Percentiles rank a stretch among this genome's conserved stretches.
phyloP scores from a whole-genome alignment of 768 basidiomycete genomes.

The Amanita thiersii region DNA sequence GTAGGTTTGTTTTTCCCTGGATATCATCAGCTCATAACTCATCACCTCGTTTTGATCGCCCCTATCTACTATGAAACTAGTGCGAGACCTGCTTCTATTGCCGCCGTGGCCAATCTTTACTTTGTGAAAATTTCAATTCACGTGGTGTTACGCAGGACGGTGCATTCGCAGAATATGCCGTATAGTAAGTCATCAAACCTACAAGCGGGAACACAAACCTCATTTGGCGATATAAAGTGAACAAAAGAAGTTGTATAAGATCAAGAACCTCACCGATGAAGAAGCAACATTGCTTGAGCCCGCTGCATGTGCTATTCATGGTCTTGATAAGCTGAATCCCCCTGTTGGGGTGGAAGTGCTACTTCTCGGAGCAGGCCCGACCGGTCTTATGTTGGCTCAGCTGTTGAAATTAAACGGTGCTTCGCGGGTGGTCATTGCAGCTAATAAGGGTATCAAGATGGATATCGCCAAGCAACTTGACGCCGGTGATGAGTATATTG shows the following conservation, averaged over 20 bases:
- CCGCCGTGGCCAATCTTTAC: slow-evolving; percentile 69
- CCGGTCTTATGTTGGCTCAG: slow-evolving; percentile 77
- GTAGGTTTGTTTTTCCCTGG: slow-evolving; percentile 40
- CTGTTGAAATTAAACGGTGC: slow-evolving; percentile 85
- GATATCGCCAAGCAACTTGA: slow-evolving; percentile 74
- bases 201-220: background rate
- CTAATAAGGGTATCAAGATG: slow-evolving; percentile 89
- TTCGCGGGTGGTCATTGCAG: slow-evolving; percentile 70
- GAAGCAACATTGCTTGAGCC: slow-evolving; percentile 87
- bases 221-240: slow-evolving; percentile 15
- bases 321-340: slow-evolving; percentile 79
- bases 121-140: slow-evolving; percentile 81
- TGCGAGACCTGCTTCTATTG: slow-evolving; percentile 87
- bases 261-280: slow-evolving; percentile 80
- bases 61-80: slow-evolving; percentile 26
- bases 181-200: slow-evolving; percentile 54
- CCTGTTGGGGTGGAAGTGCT: slow-evolving; percentile 81
- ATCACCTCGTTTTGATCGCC: slow-evolving; percentile 2
- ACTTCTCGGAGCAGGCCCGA: slow-evolving; percentile 85
- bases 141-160: slow-evolving; percentile 77
- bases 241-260: slow-evolving; percentile 76
- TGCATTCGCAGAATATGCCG: slow-evolving; percentile 86
- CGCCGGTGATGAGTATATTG: slow-evolving; percentile 79
- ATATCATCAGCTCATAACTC: slow-evolving; percentile 9
- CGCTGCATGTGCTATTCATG: slow-evolving; percentile 87